Conservation (phyloP, 1,284 basidiomycete species). For the Chalciporus sp. region DNA sequence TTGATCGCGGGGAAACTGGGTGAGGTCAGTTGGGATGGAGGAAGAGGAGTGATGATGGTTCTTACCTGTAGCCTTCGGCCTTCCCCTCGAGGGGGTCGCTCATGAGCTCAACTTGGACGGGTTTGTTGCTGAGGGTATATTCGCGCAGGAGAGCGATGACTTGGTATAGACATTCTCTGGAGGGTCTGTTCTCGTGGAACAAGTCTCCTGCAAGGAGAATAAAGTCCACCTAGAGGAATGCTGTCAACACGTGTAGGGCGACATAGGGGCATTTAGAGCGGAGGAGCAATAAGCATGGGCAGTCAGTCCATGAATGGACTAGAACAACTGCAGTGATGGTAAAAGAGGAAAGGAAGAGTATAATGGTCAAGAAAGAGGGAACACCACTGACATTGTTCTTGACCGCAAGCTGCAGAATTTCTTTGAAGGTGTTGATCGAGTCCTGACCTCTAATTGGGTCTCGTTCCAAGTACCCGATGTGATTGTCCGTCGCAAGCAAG, state of each 20-base stretch:
- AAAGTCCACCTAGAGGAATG: constrained; percentile 77
- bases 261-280: background rate
- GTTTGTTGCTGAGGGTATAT: constrained; percentile 87
- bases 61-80: constrained; percentile 81
- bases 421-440: constrained; percentile 93
- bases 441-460: constrained; percentile 96
- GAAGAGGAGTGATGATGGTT: background rate
- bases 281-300: background rate
- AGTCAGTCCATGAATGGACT: background rate
- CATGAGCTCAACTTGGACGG: constrained; percentile 86
- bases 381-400: constrained; percentile 75
- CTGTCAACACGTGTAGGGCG: constrained; percentile 6
- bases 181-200: constrained; percentile 98
- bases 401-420: constrained; percentile 89
- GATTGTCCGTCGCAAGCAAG: constrained; percentile 91
- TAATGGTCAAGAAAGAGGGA: background rate
- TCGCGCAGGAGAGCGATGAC: constrained; percentile 89
- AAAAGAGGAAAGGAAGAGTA: background rate
- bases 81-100: constrained; percentile 93
- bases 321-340: background rate
- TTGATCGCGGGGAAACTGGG: constrained; percentile 93
- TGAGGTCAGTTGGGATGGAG: constrained; percentile 23
- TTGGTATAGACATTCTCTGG: constrained; percentile 86
- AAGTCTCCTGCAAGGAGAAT: constrained; percentile 94
- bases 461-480: constrained; percentile 93